Percentiles rank a stretch among this genome's conserved stretches.
phyloP scores from a whole-genome alignment of 2,329 filamentous ascomycete genomes.

The Lachnellula subtilissima region DNA sequence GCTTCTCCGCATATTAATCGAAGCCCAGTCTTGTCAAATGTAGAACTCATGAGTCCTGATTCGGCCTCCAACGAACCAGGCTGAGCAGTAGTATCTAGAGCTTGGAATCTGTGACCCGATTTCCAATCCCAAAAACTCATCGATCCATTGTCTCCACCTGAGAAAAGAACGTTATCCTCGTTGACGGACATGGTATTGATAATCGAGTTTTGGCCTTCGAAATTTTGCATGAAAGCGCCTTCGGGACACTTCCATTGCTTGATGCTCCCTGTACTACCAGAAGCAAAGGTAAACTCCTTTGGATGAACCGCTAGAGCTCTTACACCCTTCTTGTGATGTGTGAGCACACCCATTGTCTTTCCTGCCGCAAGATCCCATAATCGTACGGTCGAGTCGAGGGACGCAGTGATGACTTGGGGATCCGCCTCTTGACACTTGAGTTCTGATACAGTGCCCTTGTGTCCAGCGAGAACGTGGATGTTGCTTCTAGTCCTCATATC shows the following conservation, averaged over 20 bases:
- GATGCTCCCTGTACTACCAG: constrained; percentile 84
- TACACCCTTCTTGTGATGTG: constrained; percentile 98
- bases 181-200: constrained; percentile 94
- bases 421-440: constrained; percentile 93
- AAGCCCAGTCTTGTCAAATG: constrained; percentile 83
- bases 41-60: constrained; percentile 89
- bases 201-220: constrained; percentile 92
- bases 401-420: constrained; percentile 90
- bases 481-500: constrained; percentile 97
- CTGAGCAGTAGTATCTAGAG: constrained; percentile 84
- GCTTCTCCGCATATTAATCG: constrained; percentile 91
- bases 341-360: constrained; percentile 92
- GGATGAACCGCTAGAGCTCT: constrained; percentile 80
- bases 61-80: constrained; percentile 92
- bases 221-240: constrained; percentile 98
- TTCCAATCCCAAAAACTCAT: constrained; percentile 99
- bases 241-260: constrained; percentile 99
- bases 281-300: constrained; percentile 92
- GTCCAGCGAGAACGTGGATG: constrained; percentile 86
- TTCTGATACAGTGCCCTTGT: constrained; percentile 85
- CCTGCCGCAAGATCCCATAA: constrained; percentile 95
- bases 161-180: constrained; percentile 91
- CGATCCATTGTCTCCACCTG: constrained; percentile 88
- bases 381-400: constrained; percentile 83
- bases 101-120: constrained; percentile 86